Conservation (phyloP, 2,329 filamentous ascomycete species). For the Dothideomycetidae sp. region DNA sequence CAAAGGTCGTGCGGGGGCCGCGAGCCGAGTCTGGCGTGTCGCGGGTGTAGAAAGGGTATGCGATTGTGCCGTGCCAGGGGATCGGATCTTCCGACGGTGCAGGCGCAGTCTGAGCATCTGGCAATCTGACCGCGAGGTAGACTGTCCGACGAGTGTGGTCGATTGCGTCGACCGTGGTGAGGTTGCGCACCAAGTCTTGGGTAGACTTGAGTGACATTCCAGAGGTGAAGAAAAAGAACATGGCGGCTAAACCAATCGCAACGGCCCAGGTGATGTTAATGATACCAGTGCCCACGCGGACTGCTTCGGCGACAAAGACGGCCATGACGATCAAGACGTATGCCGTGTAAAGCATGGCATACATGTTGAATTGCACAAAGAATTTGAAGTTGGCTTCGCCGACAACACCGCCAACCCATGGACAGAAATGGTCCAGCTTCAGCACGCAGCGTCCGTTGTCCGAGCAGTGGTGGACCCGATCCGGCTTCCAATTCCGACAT, state of each 20-base stretch:
- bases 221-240: conserved; percentile 69
- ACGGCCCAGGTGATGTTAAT: conserved; percentile 51
- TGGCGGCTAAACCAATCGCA: conserved; percentile 47
- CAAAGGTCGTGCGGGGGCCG: conserved; percentile 48
- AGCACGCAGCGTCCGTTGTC: conserved; percentile 67
- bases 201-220: conserved; percentile 63
- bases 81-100: conserved; percentile 1
- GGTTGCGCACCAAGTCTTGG: conserved; percentile 56
- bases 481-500: conserved; percentile 78
- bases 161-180: conserved; percentile 73
- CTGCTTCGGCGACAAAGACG: conserved; percentile 44
- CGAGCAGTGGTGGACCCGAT: conserved; percentile 74
- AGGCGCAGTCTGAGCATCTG: conserved; percentile 19
- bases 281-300: conserved; percentile 1
- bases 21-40: conserved; percentile 20
- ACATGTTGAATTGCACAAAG: conserved; percentile 76
- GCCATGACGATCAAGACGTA: conserved; percentile 50
- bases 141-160: conserved; percentile 46
- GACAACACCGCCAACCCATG: conserved; percentile 82
- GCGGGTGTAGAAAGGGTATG: conserved; percentile 39
- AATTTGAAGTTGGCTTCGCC: conserved; percentile 80
- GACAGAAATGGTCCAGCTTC: conserved; percentile 94
- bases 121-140: conserved; percentile 61
- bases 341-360: conserved; percentile 52
- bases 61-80: conserved; percentile 34